Evolutionary conservation across 208 protist genomes (phyloP), one percentile per base, ranked within the genome.

Genomic region (Crithidia fasciculata): DNA sequence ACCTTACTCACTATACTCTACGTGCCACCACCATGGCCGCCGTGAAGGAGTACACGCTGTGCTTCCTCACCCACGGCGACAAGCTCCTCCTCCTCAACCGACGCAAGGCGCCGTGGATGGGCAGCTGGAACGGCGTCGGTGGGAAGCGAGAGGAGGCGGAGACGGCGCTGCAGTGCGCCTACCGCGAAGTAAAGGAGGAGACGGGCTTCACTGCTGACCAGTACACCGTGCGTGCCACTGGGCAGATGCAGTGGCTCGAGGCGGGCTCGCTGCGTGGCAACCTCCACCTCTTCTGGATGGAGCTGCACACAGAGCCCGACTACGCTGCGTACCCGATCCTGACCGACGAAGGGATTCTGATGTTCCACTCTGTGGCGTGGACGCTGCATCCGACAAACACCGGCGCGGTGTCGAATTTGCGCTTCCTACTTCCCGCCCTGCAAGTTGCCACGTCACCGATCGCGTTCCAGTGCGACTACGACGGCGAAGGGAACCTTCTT

Each of bases 121-220:
- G 61, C 47, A 40, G 18, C 47, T 67, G 61, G 61, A 56, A 67
- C 61, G 61, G 61, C 61, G 61, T 67, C 28, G 61, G 61, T 16
- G 61, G 61, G 3, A 67, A 67, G 47, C 43, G 41, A 8, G 43
- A 67, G 19, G 41, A 44, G 16, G 47, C 3, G 5, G 61, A 67
- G 36, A 56, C 28, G 4, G 19, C 47, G 28, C 47, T 44, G 61
- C 40, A 49, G 61, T 67, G 61, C 28, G 47, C 61, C 45, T 39
- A 12, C 5, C 61, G 61, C 16, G 43, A 67, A 47, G 61, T 56
- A 18, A 28, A 19, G 12, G 61, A 67, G 61, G 61, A 67, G 47
- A 67, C 61, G 7, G 61, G 44, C 28, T 44, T 15, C 19, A 56
- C 61, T 13, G 10, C 43, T 3, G 28, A 40, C 18, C 16, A 8